Evolutionary conservation across 768 basidiomycete species (phyloP), one percentile per base, ranked within the genome.

Genomic region (Suillus tomentosus): DNA sequence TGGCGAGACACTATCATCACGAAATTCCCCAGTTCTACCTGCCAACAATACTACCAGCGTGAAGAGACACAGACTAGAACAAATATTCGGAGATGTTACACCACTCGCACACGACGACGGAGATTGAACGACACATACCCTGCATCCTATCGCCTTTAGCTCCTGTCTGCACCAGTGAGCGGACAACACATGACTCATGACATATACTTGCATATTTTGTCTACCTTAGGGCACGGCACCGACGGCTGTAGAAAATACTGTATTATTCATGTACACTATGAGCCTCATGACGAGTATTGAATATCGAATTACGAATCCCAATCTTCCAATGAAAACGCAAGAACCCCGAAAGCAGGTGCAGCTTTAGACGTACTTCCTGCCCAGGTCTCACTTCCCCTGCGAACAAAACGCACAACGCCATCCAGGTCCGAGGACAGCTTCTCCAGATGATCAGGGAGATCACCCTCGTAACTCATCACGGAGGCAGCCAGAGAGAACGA

Each of bases 291-390:
- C 19, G 1, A 53, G 8, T 27, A 27, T 24, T 10, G 14, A 19
- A 57, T 51, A 10, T 15, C 5, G n/a, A 24, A 60, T 65, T 60
- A 75, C 19, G 63, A 76, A 74, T 91, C 90, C 91, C 91, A 94
- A 71, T 92, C 91, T 61, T 93, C 89, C 64, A 94, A 77, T 48
- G 84, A 79, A 73, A 94, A 94, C 11, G 90, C 89, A 59, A 94
- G 77, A 39, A 91, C 81, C 1, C 85, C 88, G 71, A 91, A 93
- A 1, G 87, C 79, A 36, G 86, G 73, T 14, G 87, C 85, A 34
- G 81, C 84, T 60, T 87, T 87, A 19, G 81, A 81, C n/a, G 78
- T 73, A 0, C 88, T 86, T 47, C 84, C 84, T 14, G 88, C 88
- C 27, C 92, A 77, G 68, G 79, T 85, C 72, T 94, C 92, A 8